phyloP scores from a whole-genome alignment of 768 basidiomycete species.

The Boletus coccyginus region DNA sequence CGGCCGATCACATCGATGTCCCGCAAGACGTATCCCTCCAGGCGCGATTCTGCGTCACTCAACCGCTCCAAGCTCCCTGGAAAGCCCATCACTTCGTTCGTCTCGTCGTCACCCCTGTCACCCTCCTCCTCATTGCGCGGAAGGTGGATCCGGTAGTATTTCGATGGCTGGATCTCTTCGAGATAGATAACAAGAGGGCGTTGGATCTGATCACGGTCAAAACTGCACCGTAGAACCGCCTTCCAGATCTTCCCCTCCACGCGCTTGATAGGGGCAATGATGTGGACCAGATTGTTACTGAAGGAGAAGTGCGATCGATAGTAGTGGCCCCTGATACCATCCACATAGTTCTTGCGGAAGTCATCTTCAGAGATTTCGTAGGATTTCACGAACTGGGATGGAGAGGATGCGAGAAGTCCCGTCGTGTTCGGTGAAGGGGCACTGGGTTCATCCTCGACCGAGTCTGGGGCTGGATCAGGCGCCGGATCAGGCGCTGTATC shows the following conservation, averaged over 20 bases:
- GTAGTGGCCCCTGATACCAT: constrained; percentile 7
- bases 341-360: constrained; percentile 19
- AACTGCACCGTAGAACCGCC: constrained; percentile 24
- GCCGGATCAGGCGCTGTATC: neutral
- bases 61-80: constrained; percentile 23
- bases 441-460: neutral
- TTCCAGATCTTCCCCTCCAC: constrained; percentile 15
- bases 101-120: neutral
- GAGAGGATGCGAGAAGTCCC: constrained; percentile 25
- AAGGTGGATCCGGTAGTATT: constrained; percentile 16
- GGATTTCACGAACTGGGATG: constrained; percentile 17
- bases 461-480: neutral
- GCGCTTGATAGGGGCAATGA: constrained; percentile 19
- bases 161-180: constrained; percentile 6
- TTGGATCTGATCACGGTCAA: constrained; percentile 11
- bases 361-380: constrained; percentile 21
- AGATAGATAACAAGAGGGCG: constrained; percentile 26
- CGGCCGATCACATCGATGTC: constrained; percentile 10
- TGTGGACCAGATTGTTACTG: constrained; percentile 21
- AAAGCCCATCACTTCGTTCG: neutral
- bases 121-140: neutral
- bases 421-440: constrained; percentile 8
- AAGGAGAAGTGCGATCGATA: constrained; percentile 18
- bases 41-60: constrained; percentile 5
- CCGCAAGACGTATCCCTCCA: constrained; percentile 12